Percentiles rank a stretch among this genome's conserved stretches.
phyloP scores from a whole-genome alignment of 148 eudicot species.

The Nyssa sinensis region DNA sequence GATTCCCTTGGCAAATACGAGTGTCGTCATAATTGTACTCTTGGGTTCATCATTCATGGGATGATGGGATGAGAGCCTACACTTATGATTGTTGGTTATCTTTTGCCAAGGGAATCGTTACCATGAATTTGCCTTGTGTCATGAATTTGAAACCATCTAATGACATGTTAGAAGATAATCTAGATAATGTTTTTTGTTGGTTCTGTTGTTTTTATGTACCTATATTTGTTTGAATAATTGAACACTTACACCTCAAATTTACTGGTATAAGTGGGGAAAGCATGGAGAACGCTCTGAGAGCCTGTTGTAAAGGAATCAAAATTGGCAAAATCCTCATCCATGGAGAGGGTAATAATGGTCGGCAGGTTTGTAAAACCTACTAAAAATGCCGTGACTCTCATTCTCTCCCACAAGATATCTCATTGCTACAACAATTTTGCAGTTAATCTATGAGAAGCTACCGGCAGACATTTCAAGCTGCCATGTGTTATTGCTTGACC shows the following conservation, averaged over 20 bases:
- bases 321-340: slow-evolving; percentile 74
- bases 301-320: slow-evolving; percentile 72
- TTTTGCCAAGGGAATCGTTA: too few relatives aligned
- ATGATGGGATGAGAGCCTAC: too few relatives aligned
- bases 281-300: slow-evolving; percentile 79
- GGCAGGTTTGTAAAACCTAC: slow-evolving; percentile 35
- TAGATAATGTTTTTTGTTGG: background rate
- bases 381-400: background rate
- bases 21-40: too few relatives aligned
- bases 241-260: slow-evolving; percentile 5
- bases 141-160: background rate
- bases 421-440: slow-evolving; percentile 14
- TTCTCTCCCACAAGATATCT: background rate
- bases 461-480: slow-evolving; percentile 65
- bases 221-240: background rate
- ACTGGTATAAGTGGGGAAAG: slow-evolving; percentile 57
- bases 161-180: too few relatives aligned
- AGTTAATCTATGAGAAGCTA: slow-evolving; percentile 66
- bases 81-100: too few relatives aligned
- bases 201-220: background rate
- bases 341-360: slow-evolving; percentile 47
- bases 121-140: background rate
- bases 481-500: slow-evolving; percentile 63
- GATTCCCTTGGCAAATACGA: too few relatives aligned
- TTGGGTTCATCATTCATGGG: too few relatives aligned